These are phyloP conservation scores for Cryptomeria japonica DNA, from an alignment of 75 land plant species.

Conservation along the genomic window DNA sequence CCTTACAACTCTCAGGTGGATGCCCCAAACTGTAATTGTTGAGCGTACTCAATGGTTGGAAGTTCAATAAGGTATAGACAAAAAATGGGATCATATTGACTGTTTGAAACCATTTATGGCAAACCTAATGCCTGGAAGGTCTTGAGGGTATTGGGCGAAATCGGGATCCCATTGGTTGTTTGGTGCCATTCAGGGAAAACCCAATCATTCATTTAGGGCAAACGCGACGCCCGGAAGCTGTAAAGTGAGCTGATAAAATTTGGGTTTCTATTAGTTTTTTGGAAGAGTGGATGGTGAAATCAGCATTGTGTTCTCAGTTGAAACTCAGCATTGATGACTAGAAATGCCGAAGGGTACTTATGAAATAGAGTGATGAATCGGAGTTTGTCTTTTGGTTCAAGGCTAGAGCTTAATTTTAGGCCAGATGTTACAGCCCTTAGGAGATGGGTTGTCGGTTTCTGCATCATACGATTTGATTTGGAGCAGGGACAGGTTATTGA, in stretches of 20 bases:
- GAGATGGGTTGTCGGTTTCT: slow-evolving; percentile 87
- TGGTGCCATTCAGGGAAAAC: neutral
- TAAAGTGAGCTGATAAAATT: neutral
- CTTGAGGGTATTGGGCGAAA: neutral
- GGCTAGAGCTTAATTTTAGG: slow-evolving; percentile 32
- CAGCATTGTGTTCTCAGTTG: neutral
- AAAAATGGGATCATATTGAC: neutral
- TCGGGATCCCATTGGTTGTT: neutral
- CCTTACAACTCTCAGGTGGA: neutral
- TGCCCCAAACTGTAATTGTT: neutral
- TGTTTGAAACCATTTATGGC: neutral
- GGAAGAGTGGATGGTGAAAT: neutral
- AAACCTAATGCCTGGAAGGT: slow-evolving; percentile 5
- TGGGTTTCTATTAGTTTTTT: slow-evolving; percentile 5
- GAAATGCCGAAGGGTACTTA: neutral
- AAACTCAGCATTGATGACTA: neutral
- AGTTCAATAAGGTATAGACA: neutral
- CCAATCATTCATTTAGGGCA: neutral
- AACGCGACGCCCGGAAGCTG: neutral
- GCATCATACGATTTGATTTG: slow-evolving; percentile 92
- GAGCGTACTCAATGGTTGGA: neutral
- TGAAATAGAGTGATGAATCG: slow-evolving; percentile 36
- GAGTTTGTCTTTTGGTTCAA: slow-evolving; percentile 25
- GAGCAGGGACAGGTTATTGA: slow-evolving; percentile 99
- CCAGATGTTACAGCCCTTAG: slow-evolving; percentile 47